These are phyloP conservation scores for Colletotrichum sp. DNA, from an alignment of 2,329 filamentous ascomycete genomes.

Conservation along the genomic window DNA sequence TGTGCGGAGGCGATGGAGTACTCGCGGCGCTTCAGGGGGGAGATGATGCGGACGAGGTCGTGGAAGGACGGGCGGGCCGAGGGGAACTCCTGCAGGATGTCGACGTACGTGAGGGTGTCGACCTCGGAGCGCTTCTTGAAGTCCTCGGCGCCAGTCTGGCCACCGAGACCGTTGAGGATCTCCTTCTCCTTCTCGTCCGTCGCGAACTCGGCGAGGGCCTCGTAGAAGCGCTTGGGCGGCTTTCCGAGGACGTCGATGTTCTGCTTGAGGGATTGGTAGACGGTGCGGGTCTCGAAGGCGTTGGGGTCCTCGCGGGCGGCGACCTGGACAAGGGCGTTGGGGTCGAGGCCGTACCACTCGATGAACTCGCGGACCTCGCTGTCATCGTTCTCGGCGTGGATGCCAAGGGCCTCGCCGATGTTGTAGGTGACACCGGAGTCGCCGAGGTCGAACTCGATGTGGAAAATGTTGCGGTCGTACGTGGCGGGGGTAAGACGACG, in stretches of 20 bases:
- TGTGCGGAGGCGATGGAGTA: constrained; percentile 99
- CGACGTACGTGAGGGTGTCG: constrained; percentile 89
- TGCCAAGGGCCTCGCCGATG: constrained; percentile 95
- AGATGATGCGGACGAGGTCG: constrained; percentile 86
- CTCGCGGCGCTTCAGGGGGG: constrained; percentile 92
- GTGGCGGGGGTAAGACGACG: constrained; percentile 84
- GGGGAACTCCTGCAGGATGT: constrained; percentile 86
- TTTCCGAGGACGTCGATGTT: constrained; percentile 97
- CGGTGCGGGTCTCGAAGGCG: constrained; percentile 84
- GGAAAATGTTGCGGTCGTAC: constrained; percentile 99
- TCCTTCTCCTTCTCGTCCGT: constrained; percentile 82
- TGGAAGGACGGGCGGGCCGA: constrained; percentile 89
- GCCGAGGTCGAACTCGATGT: constrained; percentile 98
- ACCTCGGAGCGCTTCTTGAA: constrained; percentile 93
- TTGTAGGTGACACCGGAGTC: constrained; percentile 91
- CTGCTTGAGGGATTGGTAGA: constrained; percentile 89
- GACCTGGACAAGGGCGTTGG: constrained; percentile 87
- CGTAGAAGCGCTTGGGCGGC: constrained; percentile 97
- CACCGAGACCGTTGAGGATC: constrained; percentile 76
- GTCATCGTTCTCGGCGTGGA: constrained; percentile 93
- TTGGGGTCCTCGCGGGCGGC: constrained; percentile 79
- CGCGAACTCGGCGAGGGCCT: constrained; percentile 85
- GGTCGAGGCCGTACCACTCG: constrained; percentile 82
- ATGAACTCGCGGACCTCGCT: constrained; percentile 84
- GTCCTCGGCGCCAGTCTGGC: constrained; percentile 81